phyloP scores from a whole-genome alignment of 257 asterid genomes.

The Eucommia ulmoides region DNA sequence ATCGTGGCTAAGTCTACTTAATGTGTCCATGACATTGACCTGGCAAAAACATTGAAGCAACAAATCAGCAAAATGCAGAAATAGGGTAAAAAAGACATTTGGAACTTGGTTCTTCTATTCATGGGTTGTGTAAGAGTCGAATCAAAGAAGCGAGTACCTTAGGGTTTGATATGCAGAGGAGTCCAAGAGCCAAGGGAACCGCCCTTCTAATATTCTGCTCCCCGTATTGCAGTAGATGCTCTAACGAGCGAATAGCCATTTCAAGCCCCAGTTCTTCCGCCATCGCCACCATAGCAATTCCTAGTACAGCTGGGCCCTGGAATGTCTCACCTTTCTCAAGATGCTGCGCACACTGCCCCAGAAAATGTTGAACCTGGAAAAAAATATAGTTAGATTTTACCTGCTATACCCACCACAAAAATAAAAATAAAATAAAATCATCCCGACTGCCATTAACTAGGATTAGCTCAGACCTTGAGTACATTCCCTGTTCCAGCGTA shows the following conservation, averaged over 20 bases:
- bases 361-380: conserved; percentile 84
- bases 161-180: conserved; percentile 90
- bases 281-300: conserved; percentile 98
- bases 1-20: conserved; percentile 98
- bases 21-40: conserved; percentile 98
- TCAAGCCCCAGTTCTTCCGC: conserved; percentile 92
- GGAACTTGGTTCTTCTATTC: too few species aligned
- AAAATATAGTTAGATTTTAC: conserved; percentile 12
- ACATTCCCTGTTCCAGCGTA: conserved; percentile 98
- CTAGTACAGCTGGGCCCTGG: conserved; percentile 95
- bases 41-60: conserved; percentile 25
- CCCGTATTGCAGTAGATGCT: conserved; percentile 92
- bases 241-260: conserved; percentile 94
- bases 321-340: conserved; percentile 76
- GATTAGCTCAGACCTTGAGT: conserved; percentile 70
- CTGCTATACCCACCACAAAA: too few species aligned
- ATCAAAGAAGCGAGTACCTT: too few species aligned
- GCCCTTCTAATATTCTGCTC: conserved; percentile 86
- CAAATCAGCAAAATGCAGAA: too few species aligned
- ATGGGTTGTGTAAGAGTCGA: too few species aligned
- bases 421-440: too few species aligned
- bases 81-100: too few species aligned
- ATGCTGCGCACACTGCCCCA: conserved; percentile 88
- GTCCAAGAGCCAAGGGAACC: conserved; percentile 91
- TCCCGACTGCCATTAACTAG: too few species aligned